Conservation (phyloP, 768 basidiomycete genomes). For the Termitomyces sp. region DNA sequence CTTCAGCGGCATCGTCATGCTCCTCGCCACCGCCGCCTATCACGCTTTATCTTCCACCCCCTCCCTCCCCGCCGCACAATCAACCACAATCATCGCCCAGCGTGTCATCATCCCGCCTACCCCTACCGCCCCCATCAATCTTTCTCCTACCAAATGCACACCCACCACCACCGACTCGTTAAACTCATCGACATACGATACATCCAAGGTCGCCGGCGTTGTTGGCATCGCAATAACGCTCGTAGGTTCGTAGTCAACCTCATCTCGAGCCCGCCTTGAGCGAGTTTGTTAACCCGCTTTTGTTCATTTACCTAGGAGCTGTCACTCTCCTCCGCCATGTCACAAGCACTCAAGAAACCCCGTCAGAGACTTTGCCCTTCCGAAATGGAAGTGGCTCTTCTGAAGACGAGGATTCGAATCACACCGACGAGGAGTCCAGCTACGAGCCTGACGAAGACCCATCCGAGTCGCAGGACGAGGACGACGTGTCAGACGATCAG, state of each 20-base stretch:
- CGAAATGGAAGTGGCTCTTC: not conserved
- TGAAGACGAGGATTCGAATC: not conserved
- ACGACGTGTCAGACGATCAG: conserved; percentile 12
- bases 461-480: conserved; percentile 17
- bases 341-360: not conserved
- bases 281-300: not conserved
- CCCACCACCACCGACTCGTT: not conserved
- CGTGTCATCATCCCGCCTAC: too few relatives aligned
- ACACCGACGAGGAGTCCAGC: not conserved
- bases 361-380: not conserved
- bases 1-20: not conserved
- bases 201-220: not conserved
- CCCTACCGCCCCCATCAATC: not conserved
- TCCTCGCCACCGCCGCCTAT: not conserved
- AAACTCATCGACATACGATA: not conserved
- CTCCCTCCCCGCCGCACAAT: not conserved
- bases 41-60: not conserved
- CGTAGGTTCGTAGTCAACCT: not conserved
- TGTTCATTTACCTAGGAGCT: not conserved
- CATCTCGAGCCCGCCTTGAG: not conserved
- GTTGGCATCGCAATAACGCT: not conserved
- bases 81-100: not conserved
- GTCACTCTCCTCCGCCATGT: not conserved
- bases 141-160: not conserved
- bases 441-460: not conserved